phyloP scores from a whole-genome alignment of 2,329 filamentous ascomycete genomes.

The Exophiala sp. region DNA sequence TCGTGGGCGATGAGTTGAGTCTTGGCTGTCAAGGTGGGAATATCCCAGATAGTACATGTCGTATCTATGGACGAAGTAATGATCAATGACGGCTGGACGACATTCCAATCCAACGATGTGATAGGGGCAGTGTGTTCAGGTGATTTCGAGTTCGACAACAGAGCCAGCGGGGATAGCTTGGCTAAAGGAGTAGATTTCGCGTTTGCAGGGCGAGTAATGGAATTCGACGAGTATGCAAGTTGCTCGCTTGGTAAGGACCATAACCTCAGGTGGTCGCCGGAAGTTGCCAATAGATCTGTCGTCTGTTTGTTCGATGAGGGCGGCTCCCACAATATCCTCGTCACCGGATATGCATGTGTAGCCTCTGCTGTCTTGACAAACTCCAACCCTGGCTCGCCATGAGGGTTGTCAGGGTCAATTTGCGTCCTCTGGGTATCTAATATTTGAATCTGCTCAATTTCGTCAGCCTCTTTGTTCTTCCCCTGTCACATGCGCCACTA shows the following conservation, averaged over 20 bases:
- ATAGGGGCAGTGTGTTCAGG: constrained; percentile 95
- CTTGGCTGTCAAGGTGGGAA: constrained; percentile 93
- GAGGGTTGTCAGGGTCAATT: constrained; percentile 60
- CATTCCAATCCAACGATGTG: constrained; percentile 97
- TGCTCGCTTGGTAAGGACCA: constrained; percentile 72
- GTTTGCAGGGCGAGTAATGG: constrained; percentile 58
- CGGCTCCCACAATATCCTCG: constrained; percentile 89
- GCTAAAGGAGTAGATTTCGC: constrained; percentile 56
- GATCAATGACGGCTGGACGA: constrained; percentile 89
- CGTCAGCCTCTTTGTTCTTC: constrained; percentile 7
- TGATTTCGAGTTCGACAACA: constrained; percentile 96
- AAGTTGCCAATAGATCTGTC: constrained; percentile 89
- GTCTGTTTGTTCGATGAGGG: constrained; percentile 91
- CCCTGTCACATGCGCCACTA: not conserved
- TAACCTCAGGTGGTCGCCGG: constrained; percentile 84
- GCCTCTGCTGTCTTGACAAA: constrained; percentile 93
- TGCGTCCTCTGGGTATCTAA: constrained; percentile 77
- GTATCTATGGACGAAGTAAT: constrained; percentile 99
- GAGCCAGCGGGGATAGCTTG: constrained; percentile 85
- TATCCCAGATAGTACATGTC: constrained; percentile 99
- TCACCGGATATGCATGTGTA: constrained; percentile 96
- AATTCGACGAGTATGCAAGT: constrained; percentile 54
- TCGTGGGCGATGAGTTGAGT: constrained; percentile 98
- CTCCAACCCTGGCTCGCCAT: constrained; percentile 72
- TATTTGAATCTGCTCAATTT: constrained; percentile 76